Evolutionary conservation across 495 filamentous ascomycete genomes (phyloP).

Genomic region (Penicillium salamii): DNA sequence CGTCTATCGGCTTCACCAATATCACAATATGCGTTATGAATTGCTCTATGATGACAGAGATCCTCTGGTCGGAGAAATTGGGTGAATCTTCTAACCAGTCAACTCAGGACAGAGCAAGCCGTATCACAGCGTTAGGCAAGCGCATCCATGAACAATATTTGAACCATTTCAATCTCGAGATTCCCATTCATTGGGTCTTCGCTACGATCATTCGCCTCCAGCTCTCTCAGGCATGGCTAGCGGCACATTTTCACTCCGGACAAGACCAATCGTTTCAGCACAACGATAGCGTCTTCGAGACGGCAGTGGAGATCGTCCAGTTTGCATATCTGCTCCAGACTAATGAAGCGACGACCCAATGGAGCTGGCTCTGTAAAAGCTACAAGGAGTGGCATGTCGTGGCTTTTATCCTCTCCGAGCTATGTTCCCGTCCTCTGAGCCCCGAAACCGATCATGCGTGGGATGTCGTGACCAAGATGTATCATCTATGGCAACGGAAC

Average conservation of each 20-base stretch:
- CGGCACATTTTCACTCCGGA: constrained; percentile 45
- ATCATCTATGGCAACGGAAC: constrained; percentile 43
- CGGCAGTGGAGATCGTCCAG: constrained; percentile 56
- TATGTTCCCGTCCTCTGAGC: constrained; percentile 57
- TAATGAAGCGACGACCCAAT: constrained; percentile 58
- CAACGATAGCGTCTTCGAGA: constrained; percentile 62
- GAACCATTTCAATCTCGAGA: constrained; percentile 50
- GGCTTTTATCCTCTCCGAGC: constrained; percentile 65
- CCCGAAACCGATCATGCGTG: constrained; percentile 70
- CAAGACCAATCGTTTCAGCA: constrained; percentile 11
- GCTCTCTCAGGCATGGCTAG: constrained; percentile 62
- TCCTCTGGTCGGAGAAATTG: constrained; percentile 10
- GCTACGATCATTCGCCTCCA: constrained; percentile 63
- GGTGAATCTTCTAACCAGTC: not conserved
- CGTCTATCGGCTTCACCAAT: constrained; percentile 58
- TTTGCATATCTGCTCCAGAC: constrained; percentile 59
- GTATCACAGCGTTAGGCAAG: constrained; percentile 5
- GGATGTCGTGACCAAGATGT: constrained; percentile 59
- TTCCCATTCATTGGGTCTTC: constrained; percentile 66
- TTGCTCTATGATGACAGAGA: constrained; percentile 48
- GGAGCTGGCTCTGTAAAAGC: constrained; percentile 76
- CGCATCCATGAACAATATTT: constrained; percentile 62
- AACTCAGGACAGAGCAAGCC: not conserved
- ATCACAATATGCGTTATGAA: constrained; percentile 70
- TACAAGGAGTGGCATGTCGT: constrained; percentile 77